These are phyloP conservation scores for Pyrrhoderma noxium DNA, from an alignment of 1,284 basidiomycete genomes.

Conservation along the genomic window DNA sequence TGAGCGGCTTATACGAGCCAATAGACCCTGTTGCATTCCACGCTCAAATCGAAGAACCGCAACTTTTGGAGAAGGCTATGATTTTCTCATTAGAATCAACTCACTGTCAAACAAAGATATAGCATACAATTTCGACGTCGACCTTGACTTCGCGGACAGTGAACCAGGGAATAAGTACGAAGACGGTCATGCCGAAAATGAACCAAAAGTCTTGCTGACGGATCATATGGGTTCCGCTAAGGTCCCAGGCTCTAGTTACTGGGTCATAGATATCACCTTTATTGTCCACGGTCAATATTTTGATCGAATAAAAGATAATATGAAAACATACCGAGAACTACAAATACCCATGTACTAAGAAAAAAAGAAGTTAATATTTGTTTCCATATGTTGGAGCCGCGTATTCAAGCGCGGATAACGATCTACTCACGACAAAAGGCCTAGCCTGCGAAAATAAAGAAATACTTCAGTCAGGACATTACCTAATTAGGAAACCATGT, in stretches of 20 bases:
- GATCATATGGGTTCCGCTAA: constrained; percentile 45
- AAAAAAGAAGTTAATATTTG: constrained; percentile 12
- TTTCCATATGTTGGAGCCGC: constrained; percentile 1
- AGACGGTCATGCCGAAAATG: constrained; percentile 60
- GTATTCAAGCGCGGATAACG: neutral
- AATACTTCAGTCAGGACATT: constrained; percentile 8
- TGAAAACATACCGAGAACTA: constrained; percentile 28
- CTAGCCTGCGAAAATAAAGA: constrained; percentile 36
- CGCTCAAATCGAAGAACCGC: constrained; percentile 52
- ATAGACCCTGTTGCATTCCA: constrained; percentile 57
- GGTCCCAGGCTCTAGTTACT: constrained; percentile 45
- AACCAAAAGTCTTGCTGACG: constrained; percentile 73
- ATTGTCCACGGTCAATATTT: neutral
- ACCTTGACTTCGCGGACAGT: constrained; percentile 66
- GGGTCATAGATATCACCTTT: constrained; percentile 50
- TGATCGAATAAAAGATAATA: constrained; percentile 3
- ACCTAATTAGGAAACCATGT: constrained; percentile 1
- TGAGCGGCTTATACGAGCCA: constrained; percentile 48
- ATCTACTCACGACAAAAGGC: constrained; percentile 43
- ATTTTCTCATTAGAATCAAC: constrained; percentile 1
- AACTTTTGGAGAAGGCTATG: constrained; percentile 54
- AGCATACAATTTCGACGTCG: constrained; percentile 55
- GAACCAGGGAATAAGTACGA: constrained; percentile 68
- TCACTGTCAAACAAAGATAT: constrained; percentile 21
- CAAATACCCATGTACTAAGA: constrained; percentile 33